These are phyloP conservation scores for Symbiodinium pilosum DNA, from an alignment of 73 alveolate genomes.

Conservation along the genomic window DNA sequence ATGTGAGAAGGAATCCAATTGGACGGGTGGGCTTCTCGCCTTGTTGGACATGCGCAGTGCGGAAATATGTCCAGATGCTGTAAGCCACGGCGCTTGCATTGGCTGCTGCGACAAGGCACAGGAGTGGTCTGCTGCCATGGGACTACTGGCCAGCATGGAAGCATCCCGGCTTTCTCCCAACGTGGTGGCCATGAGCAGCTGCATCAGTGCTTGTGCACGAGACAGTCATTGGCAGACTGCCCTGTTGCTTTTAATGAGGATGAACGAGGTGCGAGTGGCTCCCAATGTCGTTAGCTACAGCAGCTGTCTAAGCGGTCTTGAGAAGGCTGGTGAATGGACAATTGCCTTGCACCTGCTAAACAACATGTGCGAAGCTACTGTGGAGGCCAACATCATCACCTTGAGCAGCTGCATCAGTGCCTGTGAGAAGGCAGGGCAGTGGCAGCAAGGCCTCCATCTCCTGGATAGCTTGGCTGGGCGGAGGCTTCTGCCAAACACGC, in stretches of 20 bases:
- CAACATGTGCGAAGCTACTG: not conserved
- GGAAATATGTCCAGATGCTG: not conserved
- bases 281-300: not conserved
- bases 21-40: no score
- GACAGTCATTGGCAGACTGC: slow-evolving; percentile 72
- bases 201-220: slow-evolving; percentile 50
- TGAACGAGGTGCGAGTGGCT: not conserved
- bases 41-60: no score
- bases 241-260: not conserved
- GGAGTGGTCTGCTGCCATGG: not conserved
- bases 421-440: not conserved
- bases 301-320: slow-evolving; percentile 4
- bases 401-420: slow-evolving; percentile 42
- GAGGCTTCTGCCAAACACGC: not conserved
- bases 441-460: not conserved
- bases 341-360: not conserved
- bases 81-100: not conserved
- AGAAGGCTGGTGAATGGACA: not conserved
- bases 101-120: not conserved
- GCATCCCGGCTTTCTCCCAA: not conserved
- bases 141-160: not conserved
- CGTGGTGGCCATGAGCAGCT: slow-evolving; percentile 35
- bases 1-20: not conserved
- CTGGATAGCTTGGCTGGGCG: not conserved
- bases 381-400: slow-evolving; percentile 15